Evolutionary conservation across 495 filamentous ascomycete species (phyloP), one percentile per base, ranked within the genome.

Genomic region (Pseudomonodictys pantanalensis): DNA sequence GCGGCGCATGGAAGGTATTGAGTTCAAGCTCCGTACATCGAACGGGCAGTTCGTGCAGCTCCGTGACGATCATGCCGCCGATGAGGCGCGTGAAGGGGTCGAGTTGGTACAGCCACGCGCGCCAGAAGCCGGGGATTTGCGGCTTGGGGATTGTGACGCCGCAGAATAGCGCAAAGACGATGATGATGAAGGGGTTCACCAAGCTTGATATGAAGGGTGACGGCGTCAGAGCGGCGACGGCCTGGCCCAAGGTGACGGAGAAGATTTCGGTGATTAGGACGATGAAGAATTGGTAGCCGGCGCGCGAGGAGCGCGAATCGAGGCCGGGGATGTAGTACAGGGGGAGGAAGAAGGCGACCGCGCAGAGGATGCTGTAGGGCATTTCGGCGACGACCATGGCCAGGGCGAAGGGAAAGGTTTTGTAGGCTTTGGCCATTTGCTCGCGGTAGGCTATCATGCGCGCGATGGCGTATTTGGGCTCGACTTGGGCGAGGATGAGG

Each of bases 41-140:
- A 0, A 92, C 88, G 0, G 76, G 69, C n/a, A 81, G 71, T 0
- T 76, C 78, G 65, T 89, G 86, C 5, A 92, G 77, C 52, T 88
- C 88, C 2, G 87, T 91, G 0, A 85, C 82, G 3, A 91, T 80
- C 71, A 90, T 88, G 8, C 89, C 91, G 42, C 83, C 77, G 65
- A 97, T 87, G 7, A 95, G 79, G 3, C 89, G 83, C 1, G 87
- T 92, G 71, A 95, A 93, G 0, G 91, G 91, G 62, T 91, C 86
- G 2, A 95, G 81, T 60, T 91, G 73, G 72, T 92, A 91, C 18
- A 95, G 76, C 89, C 89, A 92, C 0, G 77, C 76, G 11, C 84
- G 79, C 86, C 89, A 96, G 74, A 91, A 92, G 2, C 67, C 67
- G 4, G 89, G 89, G 69, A 95, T 88, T 65, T 86, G 83, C 0